Base-by-base conservation (phyloP, 805 yeast genomes). In the Metschnikowia orientalis region DNA sequence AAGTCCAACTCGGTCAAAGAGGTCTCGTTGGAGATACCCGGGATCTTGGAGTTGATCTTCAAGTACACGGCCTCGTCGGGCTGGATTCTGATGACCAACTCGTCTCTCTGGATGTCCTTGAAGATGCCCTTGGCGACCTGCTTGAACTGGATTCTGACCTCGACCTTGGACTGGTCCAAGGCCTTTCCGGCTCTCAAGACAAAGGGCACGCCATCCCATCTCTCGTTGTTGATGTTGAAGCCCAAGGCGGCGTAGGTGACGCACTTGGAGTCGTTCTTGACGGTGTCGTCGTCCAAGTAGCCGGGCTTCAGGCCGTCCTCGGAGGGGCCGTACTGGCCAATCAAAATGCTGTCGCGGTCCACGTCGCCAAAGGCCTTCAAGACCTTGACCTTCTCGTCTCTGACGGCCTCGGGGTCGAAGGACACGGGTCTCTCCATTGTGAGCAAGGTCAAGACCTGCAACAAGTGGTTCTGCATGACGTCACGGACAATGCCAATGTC, bases 151-250 rank as follows among this genome's bases (percentile, higher is more conserved):
- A 92, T 68, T 60, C 97, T 77, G 44, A 92, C 81, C 68, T 92
- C 98, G 30, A 92, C 98, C 71, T 88, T 88, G 39, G 90, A 83
- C 53, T 81, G 89, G 59, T 90, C 87, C 40, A 92, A 69, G n/a
- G 97, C 96, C 67, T 92, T 92, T 54, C 98, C 98, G 10, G 97
- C 98, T 66, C 95, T 77, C 70, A 92, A 70, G 33, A 92, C 81
- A 54, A 92, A 77, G 35, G 98, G 98, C 27, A 92, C 97, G 53
- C 97, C 97, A 43, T 84, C 92, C 98, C 98, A 92, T 56, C 97
- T 79, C 63, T 92, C 97, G 61, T 89, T 92, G 52, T 79, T 71
- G 59, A 92, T 84, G 45, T 79, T 67, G 41, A 90, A 55, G 14
- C 80, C 75, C 38, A 92, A 55, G 3, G 96, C 96, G 8, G 97